These are phyloP conservation scores for Paraconiothyrium sp. DNA, from an alignment of 2,329 filamentous ascomycete species.

Conservation along the genomic window DNA sequence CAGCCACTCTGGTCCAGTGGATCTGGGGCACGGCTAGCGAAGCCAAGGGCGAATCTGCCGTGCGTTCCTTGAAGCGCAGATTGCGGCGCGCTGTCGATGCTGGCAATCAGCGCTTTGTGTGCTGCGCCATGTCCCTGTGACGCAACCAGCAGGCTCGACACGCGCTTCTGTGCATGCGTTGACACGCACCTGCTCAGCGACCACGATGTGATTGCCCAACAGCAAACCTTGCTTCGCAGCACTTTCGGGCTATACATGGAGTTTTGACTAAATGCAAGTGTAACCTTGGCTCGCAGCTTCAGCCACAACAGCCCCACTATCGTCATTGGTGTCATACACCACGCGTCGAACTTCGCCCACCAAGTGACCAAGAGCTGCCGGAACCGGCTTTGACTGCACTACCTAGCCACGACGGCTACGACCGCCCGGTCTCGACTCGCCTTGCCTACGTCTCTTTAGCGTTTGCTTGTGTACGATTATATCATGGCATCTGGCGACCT, in stretches of 20 bases:
- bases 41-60: conserved; percentile 14
- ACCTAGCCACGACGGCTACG: conserved; percentile 10
- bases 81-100: neutral
- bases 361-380: conserved; percentile 5
- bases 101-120: conserved; percentile 11
- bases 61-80: conserved; percentile 10
- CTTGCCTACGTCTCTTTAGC: conserved; percentile 7
- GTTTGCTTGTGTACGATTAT: conserved; percentile 19
- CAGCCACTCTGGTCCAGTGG: conserved; percentile 7
- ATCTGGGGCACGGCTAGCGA: conserved; percentile 5
- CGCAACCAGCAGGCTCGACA: conserved; percentile 13
- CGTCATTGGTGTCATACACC: conserved; percentile 35
- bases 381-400: conserved; percentile 7
- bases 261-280: neutral
- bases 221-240: neutral
- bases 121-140: conserved; percentile 16
- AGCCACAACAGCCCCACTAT: conserved; percentile 36
- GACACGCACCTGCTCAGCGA: neutral
- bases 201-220: neutral
- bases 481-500: conserved; percentile 40
- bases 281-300: conserved; percentile 23
- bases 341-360: conserved; percentile 34
- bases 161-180: conserved; percentile 1
- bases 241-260: conserved; percentile 5
- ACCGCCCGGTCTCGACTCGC: conserved; percentile 9